Conservation (phyloP, 75 land plant genomes). For the Picea sitchensis region DNA sequence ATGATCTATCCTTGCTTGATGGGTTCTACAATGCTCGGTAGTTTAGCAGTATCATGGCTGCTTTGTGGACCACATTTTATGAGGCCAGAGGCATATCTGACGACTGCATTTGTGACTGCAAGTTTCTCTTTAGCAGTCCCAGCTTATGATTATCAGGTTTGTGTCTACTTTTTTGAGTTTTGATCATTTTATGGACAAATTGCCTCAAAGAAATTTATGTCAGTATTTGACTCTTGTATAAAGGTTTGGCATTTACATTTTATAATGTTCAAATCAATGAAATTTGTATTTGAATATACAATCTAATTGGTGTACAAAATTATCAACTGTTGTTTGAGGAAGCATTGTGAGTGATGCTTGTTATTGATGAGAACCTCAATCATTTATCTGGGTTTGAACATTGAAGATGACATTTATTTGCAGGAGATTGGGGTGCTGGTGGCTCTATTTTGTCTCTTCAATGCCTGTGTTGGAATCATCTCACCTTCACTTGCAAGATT, state of each 20-base stretch:
- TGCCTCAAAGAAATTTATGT: not conserved
- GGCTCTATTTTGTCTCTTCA: slow-evolving; percentile 69
- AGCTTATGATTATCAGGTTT: slow-evolving; percentile 98
- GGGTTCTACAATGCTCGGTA: slow-evolving; percentile 84
- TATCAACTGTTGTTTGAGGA: not conserved
- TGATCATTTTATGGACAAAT: not conserved
- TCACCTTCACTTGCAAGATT: slow-evolving; percentile 82
- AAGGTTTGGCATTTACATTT: not conserved
- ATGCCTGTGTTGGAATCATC: slow-evolving; percentile 63
- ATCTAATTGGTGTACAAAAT: not conserved
- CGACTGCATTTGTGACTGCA: slow-evolving; percentile 34
- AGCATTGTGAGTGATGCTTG: not conserved
- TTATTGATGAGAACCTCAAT: not conserved
- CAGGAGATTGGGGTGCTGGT: slow-evolving; percentile 88
- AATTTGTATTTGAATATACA: not conserved
- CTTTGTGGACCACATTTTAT: slow-evolving; percentile 36
- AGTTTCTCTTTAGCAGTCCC: slow-evolving; percentile 55
- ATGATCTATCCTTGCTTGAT: slow-evolving; percentile 69
- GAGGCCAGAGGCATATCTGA: slow-evolving; percentile 49
- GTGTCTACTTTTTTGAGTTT: not conserved
- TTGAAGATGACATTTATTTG: slow-evolving; percentile 14
- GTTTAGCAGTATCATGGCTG: slow-evolving; percentile 70
- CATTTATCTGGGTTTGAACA: not conserved
- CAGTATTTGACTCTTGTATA: not conserved
- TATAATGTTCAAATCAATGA: not conserved